phyloP scores from a whole-genome alignment of 2,329 filamentous ascomycete genomes.

The Sporothrix globosa region DNA sequence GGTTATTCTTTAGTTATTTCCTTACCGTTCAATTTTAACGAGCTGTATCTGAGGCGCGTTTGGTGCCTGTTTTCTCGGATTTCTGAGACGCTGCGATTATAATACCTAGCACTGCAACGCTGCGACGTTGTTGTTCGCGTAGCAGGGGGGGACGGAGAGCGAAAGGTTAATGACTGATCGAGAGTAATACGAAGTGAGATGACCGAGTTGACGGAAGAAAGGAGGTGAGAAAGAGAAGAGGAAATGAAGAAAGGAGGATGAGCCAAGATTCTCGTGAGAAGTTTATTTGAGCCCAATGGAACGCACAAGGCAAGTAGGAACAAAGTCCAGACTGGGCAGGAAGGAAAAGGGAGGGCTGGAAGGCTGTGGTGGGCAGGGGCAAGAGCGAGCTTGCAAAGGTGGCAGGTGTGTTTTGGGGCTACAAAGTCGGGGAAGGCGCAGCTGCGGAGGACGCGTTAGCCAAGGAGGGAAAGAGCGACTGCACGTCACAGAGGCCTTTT shows the following conservation, averaged over 20 bases:
- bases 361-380: slow-evolving; percentile 5
- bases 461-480: slow-evolving; percentile 21
- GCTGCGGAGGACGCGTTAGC: background rate
- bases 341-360: slow-evolving; percentile 3
- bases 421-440: slow-evolving; percentile 29
- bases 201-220: background rate
- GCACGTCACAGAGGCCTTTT: slow-evolving; percentile 14
- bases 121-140: slow-evolving; percentile 30
- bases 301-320: background rate
- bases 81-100: background rate
- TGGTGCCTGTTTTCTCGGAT: background rate
- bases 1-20: background rate
- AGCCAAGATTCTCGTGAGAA: slow-evolving; percentile 19
- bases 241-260: background rate
- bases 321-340: slow-evolving; percentile 4
- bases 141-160: slow-evolving; percentile 17
- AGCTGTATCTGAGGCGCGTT: background rate
- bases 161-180: background rate
- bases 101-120: slow-evolving; percentile 9
- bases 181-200: background rate
- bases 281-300: slow-evolving; percentile 1
- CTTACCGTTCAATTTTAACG: slow-evolving; percentile 20
- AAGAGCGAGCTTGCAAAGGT: background rate
- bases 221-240: background rate
- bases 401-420: background rate